Evolutionary conservation across 495 filamentous ascomycete species (phyloP).

Genomic region (Xylaria bambusicola): DNA sequence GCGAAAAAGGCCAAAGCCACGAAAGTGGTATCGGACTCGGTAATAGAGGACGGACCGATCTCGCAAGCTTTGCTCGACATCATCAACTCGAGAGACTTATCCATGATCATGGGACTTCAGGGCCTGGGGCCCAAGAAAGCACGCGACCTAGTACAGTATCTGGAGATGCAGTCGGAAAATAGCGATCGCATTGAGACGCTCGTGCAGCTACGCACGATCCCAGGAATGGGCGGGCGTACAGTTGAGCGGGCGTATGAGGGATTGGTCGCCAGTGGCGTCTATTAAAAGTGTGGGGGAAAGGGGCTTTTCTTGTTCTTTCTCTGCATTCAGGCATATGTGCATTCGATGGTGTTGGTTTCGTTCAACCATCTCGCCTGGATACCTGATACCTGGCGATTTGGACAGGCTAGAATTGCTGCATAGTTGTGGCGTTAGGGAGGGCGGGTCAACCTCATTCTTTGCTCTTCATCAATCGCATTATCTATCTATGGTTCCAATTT

Average conservation of each 20-base stretch:
- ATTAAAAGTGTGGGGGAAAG: background rate
- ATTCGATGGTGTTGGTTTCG: conserved; percentile 16
- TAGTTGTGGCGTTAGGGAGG: conserved; percentile 12
- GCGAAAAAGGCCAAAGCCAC: conserved; percentile 36
- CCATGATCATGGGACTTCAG: conserved; percentile 70
- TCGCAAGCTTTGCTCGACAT: conserved; percentile 73
- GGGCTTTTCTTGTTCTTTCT: background rate
- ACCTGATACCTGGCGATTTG: background rate
- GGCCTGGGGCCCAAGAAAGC: conserved; percentile 68
- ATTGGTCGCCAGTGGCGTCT: conserved; percentile 23
- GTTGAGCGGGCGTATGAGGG: conserved; percentile 60
- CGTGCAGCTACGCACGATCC: conserved; percentile 54
- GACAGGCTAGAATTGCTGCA: conserved; percentile 16
- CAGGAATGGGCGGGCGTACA: conserved; percentile 60
- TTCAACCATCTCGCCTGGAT: background rate
- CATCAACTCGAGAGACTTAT: conserved; percentile 81
- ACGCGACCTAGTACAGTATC: conserved; percentile 59
- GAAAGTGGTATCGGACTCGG: conserved; percentile 20
- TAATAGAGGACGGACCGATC: conserved; percentile 26
- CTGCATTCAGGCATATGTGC: conserved; percentile 4
- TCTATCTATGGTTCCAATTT: background rate
- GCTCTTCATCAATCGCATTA: background rate
- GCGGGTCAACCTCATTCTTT: conserved; percentile 9
- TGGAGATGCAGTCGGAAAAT: conserved; percentile 46
- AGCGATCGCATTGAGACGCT: conserved; percentile 49